Conservation (phyloP, 306 rosid species). For the Arachis stenosperma region DNA sequence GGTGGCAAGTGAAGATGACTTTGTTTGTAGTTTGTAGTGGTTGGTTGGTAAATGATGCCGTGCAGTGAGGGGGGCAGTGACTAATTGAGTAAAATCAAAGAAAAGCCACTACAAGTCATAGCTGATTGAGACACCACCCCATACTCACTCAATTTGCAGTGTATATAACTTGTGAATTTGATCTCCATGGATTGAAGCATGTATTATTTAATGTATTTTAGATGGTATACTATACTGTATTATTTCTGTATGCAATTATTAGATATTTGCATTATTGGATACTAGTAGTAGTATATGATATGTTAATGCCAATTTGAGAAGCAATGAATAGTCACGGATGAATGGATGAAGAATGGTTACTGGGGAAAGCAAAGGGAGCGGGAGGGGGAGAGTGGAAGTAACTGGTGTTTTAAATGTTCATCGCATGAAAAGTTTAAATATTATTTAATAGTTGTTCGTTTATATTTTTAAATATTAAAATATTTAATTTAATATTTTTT, state of each 20-base stretch:
- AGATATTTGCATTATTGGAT: neutral
- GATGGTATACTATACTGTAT: too few species aligned
- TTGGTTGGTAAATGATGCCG: conserved; percentile 58
- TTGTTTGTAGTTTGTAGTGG: neutral
- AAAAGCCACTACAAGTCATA: conserved; percentile 44
- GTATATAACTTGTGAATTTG: too few species aligned
- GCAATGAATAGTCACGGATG: conserved; percentile 33
- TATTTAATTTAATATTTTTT: too few species aligned
- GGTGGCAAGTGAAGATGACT: neutral
- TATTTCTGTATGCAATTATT: neutral
- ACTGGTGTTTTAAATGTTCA: too few species aligned
- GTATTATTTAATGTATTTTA: too few species aligned
- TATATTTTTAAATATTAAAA: too few species aligned
- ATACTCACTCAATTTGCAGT: conserved; percentile 5
- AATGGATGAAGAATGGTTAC: neutral
- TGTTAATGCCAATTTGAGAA: neutral
- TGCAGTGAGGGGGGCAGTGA: conserved; percentile 36
- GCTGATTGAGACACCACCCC: conserved; percentile 41
- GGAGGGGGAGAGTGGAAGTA: too few species aligned
- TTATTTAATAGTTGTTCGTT: too few species aligned
- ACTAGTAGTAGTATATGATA: too few species aligned
- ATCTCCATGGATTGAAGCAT: too few species aligned
- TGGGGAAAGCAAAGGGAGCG: neutral
- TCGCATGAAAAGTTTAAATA: too few species aligned
- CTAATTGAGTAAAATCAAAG: conserved; percentile 56